A percentile compares a stretch with the other conserved stretches of the same genome.
Evolutionary conservation across 768 basidiomycete species (phyloP).

Genomic region (Galerina sulciceps): DNA sequence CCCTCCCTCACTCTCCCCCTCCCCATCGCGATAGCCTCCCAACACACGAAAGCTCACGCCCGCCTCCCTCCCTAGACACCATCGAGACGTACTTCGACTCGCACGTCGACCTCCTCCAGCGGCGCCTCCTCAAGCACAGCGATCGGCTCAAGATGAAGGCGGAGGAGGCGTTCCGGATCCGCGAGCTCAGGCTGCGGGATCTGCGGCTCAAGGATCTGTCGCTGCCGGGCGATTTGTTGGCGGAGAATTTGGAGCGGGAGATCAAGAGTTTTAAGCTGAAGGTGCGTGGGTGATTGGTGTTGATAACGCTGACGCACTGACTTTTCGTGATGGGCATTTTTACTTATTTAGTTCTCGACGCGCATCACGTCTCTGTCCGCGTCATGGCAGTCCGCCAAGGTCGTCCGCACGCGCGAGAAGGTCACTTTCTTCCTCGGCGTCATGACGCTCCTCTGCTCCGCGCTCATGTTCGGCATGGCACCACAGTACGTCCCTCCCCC

Average conservation of each 20-base stretch:
- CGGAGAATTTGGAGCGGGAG: slow-evolving; percentile 85
- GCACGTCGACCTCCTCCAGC: slow-evolving; percentile 79
- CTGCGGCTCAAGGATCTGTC: slow-evolving; percentile 64
- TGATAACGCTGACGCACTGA: too few relatives aligned
- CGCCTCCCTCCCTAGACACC: slow-evolving; percentile 69
- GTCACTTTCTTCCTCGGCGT: slow-evolving; percentile 94
- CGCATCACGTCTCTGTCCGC: slow-evolving; percentile 78
- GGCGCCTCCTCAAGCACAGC: slow-evolving; percentile 85
- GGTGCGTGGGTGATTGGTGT: slow-evolving; percentile 48
- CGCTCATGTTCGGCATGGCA: slow-evolving; percentile 83
- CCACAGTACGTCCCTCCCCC: slow-evolving; percentile 66
- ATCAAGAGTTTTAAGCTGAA: slow-evolving; percentile 85
- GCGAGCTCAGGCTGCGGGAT: slow-evolving; percentile 62
- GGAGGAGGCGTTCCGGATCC: slow-evolving; percentile 78
- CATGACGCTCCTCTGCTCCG: slow-evolving; percentile 85
- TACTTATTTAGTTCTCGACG: slow-evolving; percentile 67
- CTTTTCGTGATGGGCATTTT: too few relatives aligned
- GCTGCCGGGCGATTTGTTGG: slow-evolving; percentile 65
- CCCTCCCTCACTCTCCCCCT: slow-evolving; percentile 1
- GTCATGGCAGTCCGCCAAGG: slow-evolving; percentile 93
- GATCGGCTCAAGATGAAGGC: slow-evolving; percentile 83
- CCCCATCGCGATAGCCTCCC: too few relatives aligned
- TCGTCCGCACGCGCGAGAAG: slow-evolving; percentile 83
- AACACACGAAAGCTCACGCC: slow-evolving; percentile 27
- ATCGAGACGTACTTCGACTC: slow-evolving; percentile 96